These are phyloP conservation scores for Rhododendron williamsianum DNA, from an alignment of 148 eudicot species.

Conservation along the genomic window DNA sequence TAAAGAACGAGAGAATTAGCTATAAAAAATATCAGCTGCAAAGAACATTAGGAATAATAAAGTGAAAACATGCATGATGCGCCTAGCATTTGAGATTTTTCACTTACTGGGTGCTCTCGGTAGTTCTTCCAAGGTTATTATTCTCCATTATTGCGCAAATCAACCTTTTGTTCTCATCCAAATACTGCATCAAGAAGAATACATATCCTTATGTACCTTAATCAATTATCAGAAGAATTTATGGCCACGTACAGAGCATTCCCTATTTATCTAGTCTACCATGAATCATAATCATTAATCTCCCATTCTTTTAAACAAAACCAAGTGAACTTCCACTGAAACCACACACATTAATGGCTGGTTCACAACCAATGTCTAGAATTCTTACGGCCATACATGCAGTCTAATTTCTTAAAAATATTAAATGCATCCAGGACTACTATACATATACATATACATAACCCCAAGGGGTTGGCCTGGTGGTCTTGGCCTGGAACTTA, in stretches of 20 bases:
- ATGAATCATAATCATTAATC: background rate
- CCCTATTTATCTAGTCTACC: background rate
- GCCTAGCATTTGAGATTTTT: background rate
- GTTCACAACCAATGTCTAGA: background rate
- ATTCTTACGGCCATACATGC: background rate
- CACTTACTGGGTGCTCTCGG: conserved; percentile 81
- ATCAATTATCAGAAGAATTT: background rate
- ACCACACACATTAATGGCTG: background rate
- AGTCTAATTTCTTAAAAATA: background rate
- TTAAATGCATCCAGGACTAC: background rate
- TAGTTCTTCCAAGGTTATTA: conserved; percentile 63
- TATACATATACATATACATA: background rate
- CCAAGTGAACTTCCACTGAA: background rate
- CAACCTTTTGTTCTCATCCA: conserved; percentile 84
- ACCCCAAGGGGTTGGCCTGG: background rate
- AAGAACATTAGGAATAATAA: background rate
- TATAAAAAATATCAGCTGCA: background rate
- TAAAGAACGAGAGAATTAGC: background rate
- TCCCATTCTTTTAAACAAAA: background rate
- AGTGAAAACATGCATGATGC: background rate
- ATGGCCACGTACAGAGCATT: background rate
- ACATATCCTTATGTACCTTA: background rate
- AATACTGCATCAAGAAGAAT: conserved; percentile 42
- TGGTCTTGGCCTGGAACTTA: background rate
- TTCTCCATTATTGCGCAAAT: conserved; percentile 74